These are phyloP conservation scores for Parsonsia alboflavescens DNA, from an alignment of 257 asterid species.

Conservation along the genomic window DNA sequence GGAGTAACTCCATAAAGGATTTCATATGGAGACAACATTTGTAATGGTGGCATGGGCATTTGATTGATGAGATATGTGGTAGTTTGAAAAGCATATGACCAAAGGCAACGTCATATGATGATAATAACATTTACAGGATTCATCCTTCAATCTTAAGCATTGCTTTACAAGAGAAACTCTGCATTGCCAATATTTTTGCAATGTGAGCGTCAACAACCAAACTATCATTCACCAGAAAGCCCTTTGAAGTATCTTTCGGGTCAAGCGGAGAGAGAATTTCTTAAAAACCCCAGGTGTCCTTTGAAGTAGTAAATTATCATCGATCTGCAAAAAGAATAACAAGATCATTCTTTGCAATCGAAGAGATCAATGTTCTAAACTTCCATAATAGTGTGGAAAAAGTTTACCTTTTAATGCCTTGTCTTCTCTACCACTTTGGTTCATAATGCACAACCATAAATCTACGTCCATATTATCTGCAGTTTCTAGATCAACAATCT, in stretches of 20 bases:
- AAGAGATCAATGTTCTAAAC: background rate
- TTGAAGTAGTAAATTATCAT: background rate
- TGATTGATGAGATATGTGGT: too few species aligned
- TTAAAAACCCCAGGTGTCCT: background rate
- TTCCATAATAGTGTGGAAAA: too few species aligned
- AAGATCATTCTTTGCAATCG: background rate
- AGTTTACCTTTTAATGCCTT: background rate
- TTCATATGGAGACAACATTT: too few species aligned
- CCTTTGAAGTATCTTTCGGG: slow-evolving; percentile 2
- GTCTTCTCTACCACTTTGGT: background rate
- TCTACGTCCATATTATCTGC: background rate
- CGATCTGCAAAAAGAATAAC: background rate
- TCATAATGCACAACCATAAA: background rate
- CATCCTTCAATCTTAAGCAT: too few species aligned
- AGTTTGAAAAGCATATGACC: too few species aligned
- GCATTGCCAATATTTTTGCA: background rate
- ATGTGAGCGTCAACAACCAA: background rate
- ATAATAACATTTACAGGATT: too few species aligned
- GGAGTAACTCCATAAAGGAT: too few species aligned
- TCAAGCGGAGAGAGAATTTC: background rate
- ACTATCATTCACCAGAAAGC: background rate
- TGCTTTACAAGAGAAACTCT: background rate
- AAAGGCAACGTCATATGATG: too few species aligned
- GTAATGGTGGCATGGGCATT: too few species aligned
- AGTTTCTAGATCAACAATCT: background rate